These are phyloP conservation scores for Fomes fomentarius DNA, from an alignment of 1,284 basidiomycete genomes.

Conservation along the genomic window DNA sequence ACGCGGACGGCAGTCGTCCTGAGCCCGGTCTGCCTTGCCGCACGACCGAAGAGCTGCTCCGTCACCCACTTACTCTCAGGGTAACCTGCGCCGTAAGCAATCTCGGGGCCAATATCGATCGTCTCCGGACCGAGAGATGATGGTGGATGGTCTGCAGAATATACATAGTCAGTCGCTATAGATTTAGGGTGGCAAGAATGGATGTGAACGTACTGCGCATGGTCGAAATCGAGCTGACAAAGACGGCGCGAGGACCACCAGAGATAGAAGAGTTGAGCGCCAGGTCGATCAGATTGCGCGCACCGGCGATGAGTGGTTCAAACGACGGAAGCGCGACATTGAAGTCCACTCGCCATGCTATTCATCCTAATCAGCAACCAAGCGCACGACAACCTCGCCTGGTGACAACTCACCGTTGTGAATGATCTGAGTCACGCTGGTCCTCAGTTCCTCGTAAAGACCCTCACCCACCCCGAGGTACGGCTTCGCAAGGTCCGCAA, in stretches of 20 bases:
- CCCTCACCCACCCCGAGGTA: constrained; percentile 15
- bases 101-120: constrained; percentile 10
- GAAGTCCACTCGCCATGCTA: constrained; percentile 49
- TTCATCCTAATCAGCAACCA: background rate
- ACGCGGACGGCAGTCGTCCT: constrained; percentile 19
- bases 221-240: constrained; percentile 28
- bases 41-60: constrained; percentile 4
- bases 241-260: constrained; percentile 28
- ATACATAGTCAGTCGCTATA: background rate
- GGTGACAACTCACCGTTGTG: constrained; percentile 34
- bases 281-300: constrained; percentile 45
- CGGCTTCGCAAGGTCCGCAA: constrained; percentile 15
- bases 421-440: constrained; percentile 32
- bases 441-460: constrained; percentile 20
- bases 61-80: constrained; percentile 13
- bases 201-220: constrained; percentile 20
- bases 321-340: constrained; percentile 38
- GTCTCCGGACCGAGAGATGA: background rate
- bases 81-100: constrained; percentile 14
- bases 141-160: background rate
- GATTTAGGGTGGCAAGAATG: background rate
- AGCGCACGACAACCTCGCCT: background rate
- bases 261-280: constrained; percentile 34
- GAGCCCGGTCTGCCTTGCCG: constrained; percentile 9
- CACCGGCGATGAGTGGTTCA: constrained; percentile 40